Percentiles rank a stretch among this genome's conserved stretches.
Evolutionary conservation across 805 yeast genomes (phyloP).

Genomic region (Candida peoriensis): DNA sequence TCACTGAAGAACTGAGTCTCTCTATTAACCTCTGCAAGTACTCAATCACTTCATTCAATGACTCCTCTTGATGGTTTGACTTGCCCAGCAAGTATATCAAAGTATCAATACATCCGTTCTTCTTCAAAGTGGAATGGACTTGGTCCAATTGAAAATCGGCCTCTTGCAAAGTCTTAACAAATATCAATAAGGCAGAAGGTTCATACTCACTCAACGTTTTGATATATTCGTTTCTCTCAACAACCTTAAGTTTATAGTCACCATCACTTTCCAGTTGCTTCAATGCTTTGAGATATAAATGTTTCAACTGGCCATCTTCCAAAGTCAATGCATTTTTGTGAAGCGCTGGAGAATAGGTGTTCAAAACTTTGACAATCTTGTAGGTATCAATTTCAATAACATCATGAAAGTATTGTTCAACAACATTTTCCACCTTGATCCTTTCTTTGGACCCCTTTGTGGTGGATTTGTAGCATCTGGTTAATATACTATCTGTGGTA

Average conservation of each 20-base stretch:
- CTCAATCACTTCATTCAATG: slow-evolving; percentile 20
- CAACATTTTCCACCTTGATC: slow-evolving; percentile 13
- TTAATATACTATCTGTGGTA: slow-evolving; percentile 23
- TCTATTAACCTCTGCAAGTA: slow-evolving; percentile 12
- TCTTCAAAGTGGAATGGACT: slow-evolving; percentile 20
- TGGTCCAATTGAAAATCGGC: slow-evolving; percentile 20
- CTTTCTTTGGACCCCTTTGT: slow-evolving; percentile 17
- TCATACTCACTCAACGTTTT: slow-evolving; percentile 13
- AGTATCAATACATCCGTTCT: slow-evolving; percentile 17
- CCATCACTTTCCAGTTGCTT: slow-evolving; percentile 19
- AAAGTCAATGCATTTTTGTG: slow-evolving; percentile 14
- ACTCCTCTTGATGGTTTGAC: slow-evolving; percentile 13
- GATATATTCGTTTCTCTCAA: slow-evolving; percentile 20
- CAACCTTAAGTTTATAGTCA: slow-evolving; percentile 7
- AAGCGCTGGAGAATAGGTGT: slow-evolving; percentile 15
- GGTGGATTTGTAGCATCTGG: slow-evolving; percentile 22
- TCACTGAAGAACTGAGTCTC: slow-evolving; percentile 8
- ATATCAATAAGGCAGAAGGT: slow-evolving; percentile 12
- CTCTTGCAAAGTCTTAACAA: slow-evolving; percentile 20
- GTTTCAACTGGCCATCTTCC: slow-evolving; percentile 18
- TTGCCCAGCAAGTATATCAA: slow-evolving; percentile 19
- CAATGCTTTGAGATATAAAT: slow-evolving; percentile 20
- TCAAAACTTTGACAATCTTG: slow-evolving; percentile 25
- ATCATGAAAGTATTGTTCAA: slow-evolving; percentile 11
- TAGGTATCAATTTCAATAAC: slow-evolving; percentile 26